phyloP scores from a whole-genome alignment of 2,329 filamentous ascomycete species.

The Aureobasidium vineae region DNA sequence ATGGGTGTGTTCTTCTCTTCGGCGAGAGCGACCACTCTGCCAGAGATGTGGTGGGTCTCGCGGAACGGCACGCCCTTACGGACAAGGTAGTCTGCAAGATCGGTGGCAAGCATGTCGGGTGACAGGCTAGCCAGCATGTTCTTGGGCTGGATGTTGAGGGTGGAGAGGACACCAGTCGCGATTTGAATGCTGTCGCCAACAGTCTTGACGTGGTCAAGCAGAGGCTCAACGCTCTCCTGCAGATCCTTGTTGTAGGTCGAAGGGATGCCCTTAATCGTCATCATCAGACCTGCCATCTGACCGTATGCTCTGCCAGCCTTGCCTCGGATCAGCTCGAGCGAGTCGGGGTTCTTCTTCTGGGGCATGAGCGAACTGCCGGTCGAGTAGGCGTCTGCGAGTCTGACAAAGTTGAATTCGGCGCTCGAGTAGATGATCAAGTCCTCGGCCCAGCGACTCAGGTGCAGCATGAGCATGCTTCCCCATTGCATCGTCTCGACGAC shows the following conservation, averaged over 20 bases:
- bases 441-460: slow-evolving; percentile 77
- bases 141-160: slow-evolving; percentile 65
- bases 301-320: slow-evolving; percentile 76
- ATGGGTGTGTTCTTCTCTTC: slow-evolving; percentile 66
- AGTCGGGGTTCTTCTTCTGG: slow-evolving; percentile 81
- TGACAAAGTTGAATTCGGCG: slow-evolving; percentile 72
- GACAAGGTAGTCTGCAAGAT: slow-evolving; percentile 64
- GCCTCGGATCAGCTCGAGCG: slow-evolving; percentile 71
- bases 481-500: slow-evolving; percentile 79
- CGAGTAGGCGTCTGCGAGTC: slow-evolving; percentile 73
- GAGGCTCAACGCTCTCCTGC: slow-evolving; percentile 84
- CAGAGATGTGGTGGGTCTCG: slow-evolving; percentile 76
- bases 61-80: slow-evolving; percentile 71
- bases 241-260: slow-evolving; percentile 89
- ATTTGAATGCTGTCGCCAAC: slow-evolving; percentile 79
- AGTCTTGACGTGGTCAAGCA: slow-evolving; percentile 81
- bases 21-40: slow-evolving; percentile 68
- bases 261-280: slow-evolving; percentile 71
- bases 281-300: slow-evolving; percentile 76
- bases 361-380: slow-evolving; percentile 78
- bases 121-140: slow-evolving; percentile 78
- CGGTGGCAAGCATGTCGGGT: slow-evolving; percentile 77
- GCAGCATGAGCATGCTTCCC: slow-evolving; percentile 73
- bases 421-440: slow-evolving; percentile 82
- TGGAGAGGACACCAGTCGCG: slow-evolving; percentile 74